These are phyloP conservation scores for Pilobolus umbonatus DNA, from an alignment of 192 early-diverging fungal species.

Conservation along the genomic window DNA sequence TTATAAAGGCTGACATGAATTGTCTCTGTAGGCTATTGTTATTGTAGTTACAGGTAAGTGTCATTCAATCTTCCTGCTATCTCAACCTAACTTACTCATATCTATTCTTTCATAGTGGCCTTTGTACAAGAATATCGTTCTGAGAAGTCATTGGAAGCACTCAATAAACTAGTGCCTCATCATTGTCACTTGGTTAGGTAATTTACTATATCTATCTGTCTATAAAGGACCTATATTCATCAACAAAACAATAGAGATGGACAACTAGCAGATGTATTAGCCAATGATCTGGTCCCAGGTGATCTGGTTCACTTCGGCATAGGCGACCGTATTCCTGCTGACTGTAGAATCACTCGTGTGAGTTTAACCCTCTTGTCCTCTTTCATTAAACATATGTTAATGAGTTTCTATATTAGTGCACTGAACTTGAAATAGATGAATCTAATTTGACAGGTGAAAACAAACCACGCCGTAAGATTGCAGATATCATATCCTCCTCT, in stretches of 20 bases:
- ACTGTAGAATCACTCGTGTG: conserved; percentile 72
- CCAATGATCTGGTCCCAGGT: conserved; percentile 85
- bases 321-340: conserved; percentile 93
- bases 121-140: conserved; percentile 88
- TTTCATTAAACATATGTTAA: neutral
- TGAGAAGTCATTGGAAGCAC: conserved; percentile 77
- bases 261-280: conserved; percentile 53
- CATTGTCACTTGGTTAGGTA: conserved; percentile 79
- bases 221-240: neutral
- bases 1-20: neutral
- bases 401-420: conserved; percentile 33
- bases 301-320: conserved; percentile 83
- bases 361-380: neutral
- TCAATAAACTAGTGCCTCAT: conserved; percentile 84
- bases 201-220: too few species aligned
- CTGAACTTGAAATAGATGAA: conserved; percentile 90
- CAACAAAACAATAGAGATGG: conserved; percentile 47
- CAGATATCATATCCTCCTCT: conserved; percentile 43
- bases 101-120: conserved; percentile 50
- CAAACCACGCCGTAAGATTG: conserved; percentile 71
- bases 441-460: conserved; percentile 85
- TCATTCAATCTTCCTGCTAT: too few species aligned
- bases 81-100: too few species aligned
- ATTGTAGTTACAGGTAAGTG: conserved; percentile 67
- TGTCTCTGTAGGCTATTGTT: conserved; percentile 50